Percentiles rank a stretch among this genome's conserved stretches.
phyloP scores from a whole-genome alignment of 2,329 filamentous ascomycete genomes.

The Magnaporthiopsis poae region DNA sequence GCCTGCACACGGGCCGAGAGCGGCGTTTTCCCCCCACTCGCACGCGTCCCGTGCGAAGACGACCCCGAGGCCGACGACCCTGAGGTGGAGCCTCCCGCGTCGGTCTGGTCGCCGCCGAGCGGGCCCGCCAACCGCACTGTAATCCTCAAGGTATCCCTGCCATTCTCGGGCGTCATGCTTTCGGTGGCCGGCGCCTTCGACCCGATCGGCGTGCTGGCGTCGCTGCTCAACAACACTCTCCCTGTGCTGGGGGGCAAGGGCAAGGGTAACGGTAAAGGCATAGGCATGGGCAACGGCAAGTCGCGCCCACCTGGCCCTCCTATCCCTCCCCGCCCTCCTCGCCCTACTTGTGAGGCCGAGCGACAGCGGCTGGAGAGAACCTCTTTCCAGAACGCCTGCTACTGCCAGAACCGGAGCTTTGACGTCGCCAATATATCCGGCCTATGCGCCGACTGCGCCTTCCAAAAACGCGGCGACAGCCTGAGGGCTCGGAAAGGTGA shows the following conservation, averaged over 20 bases:
- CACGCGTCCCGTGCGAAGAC: not conserved
- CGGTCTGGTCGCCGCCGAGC: not conserved
- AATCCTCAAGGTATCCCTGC: not conserved
- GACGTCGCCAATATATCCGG: slow-evolving; percentile 7
- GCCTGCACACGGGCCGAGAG: slow-evolving; percentile 9
- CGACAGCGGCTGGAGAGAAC: not conserved
- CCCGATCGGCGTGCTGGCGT: not conserved
- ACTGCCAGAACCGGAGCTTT: slow-evolving; percentile 11
- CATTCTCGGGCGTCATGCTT: not conserved
- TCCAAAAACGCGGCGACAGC: slow-evolving; percentile 1
- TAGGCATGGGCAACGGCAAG: not conserved
- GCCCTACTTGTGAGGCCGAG: not conserved
- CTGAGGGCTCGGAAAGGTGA: not conserved
- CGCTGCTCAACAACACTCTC: too few relatives aligned
- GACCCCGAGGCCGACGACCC: not conserved
- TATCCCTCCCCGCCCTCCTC: too few relatives aligned
- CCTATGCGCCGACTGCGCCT: slow-evolving; percentile 10
- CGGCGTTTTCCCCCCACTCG: not conserved
- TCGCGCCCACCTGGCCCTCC: too few relatives aligned
- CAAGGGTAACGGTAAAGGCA: too few relatives aligned
- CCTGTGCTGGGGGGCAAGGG: not conserved
- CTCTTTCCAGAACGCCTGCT: slow-evolving; percentile 3
- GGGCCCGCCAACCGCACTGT: not conserved
- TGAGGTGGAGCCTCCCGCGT: not conserved
- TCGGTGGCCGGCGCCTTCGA: not conserved